phyloP scores from a whole-genome alignment of 75 land plant genomes.

The Chamaecyparis obtusa region DNA sequence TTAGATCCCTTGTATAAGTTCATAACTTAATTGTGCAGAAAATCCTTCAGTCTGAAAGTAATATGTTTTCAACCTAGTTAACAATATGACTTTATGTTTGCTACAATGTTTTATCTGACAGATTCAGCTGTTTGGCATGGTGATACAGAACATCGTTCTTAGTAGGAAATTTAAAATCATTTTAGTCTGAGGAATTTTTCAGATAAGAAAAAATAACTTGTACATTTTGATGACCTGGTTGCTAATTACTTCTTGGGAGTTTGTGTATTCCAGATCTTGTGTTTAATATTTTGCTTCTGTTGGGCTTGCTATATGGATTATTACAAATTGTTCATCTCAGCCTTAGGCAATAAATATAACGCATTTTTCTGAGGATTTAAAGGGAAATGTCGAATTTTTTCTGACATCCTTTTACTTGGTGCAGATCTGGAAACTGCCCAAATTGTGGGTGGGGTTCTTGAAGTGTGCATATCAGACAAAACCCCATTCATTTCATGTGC shows the following conservation, averaged over 20 bases:
- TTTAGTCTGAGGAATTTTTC: neutral
- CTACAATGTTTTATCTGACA: neutral
- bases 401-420: slow-evolving; percentile 12
- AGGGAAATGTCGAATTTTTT: slow-evolving; percentile 6
- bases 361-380: neutral
- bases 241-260: neutral
- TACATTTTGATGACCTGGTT: neutral
- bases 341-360: neutral
- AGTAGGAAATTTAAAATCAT: neutral
- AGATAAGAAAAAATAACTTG: neutral
- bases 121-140: neutral
- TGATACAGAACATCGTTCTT: neutral
- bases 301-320: neutral
- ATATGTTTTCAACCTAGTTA: neutral
- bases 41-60: neutral
- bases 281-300: neutral
- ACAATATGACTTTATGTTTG: neutral
- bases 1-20: neutral
- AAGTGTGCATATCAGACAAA: slow-evolving; percentile 93
- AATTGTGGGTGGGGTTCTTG: slow-evolving; percentile 94
- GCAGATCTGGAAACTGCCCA: slow-evolving; percentile 99
- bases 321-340: neutral
- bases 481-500: slow-evolving; percentile 89
- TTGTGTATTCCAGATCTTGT: neutral
- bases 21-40: neutral